Conservation (phyloP, 306 rosid species). For the Malus asiatica region DNA sequence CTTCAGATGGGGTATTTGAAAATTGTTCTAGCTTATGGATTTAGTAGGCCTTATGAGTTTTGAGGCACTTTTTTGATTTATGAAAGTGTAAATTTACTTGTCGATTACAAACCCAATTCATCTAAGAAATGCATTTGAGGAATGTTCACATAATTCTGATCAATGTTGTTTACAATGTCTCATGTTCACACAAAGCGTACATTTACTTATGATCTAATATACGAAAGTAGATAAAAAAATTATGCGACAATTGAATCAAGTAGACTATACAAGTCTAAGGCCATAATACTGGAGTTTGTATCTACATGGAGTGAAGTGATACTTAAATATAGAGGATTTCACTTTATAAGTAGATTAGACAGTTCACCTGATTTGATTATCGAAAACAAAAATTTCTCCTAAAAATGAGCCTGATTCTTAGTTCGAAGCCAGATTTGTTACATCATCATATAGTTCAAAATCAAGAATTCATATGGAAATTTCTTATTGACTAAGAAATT, state of each 20-base stretch:
- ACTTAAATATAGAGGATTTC: too few species aligned
- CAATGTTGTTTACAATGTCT: not conserved
- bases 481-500: not conserved
- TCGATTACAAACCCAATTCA: not conserved
- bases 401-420: not conserved
- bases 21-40: not conserved
- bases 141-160: not conserved
- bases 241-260: not conserved
- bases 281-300: rapidly evolving
- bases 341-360: too few species aligned
- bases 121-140: not conserved
- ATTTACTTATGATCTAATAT: too few species aligned
- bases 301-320: rapidly evolving
- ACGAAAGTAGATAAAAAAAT: not conserved
- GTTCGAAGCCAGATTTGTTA: not conserved
- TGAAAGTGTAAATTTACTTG: too few species aligned
- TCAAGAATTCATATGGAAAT: not conserved
- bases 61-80: not conserved
- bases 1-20: not conserved
- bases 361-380: not conserved
- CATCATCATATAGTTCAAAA: not conserved
- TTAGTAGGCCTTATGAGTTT: not conserved
- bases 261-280: too few species aligned
- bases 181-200: not conserved
- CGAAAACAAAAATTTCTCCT: not conserved